These are phyloP conservation scores for Ballota nigra DNA, from an alignment of 257 asterid genomes.

Conservation along the genomic window DNA sequence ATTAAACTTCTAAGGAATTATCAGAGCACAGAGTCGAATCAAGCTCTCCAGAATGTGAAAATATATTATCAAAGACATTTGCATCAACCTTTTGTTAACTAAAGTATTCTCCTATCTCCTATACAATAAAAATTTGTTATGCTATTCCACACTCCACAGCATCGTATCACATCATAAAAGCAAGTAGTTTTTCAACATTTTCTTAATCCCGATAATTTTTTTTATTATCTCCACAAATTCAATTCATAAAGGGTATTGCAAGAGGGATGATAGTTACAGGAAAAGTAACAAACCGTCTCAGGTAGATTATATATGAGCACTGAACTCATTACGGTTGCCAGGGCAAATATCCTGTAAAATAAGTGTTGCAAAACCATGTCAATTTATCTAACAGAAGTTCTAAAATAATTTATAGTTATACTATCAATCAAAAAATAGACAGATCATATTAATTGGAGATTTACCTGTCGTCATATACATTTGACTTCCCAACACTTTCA, in stretches of 20 bases:
- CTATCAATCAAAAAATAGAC: background rate
- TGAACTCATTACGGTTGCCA: constrained; percentile 95
- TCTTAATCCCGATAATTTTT: background rate
- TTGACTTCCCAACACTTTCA: constrained; percentile 98
- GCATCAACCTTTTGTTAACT: background rate
- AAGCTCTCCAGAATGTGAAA: background rate
- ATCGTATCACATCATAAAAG: background rate
- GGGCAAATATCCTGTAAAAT: constrained; percentile 77
- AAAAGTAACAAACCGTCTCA: constrained; percentile 74
- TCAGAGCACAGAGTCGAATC: background rate
- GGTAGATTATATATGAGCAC: constrained; percentile 95
- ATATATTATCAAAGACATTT: background rate
- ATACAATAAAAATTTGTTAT: background rate
- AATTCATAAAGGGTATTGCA: background rate
- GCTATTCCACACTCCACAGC: background rate
- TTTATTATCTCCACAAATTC: background rate
- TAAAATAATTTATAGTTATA: background rate
- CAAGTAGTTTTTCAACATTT: background rate
- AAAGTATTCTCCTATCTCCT: background rate
- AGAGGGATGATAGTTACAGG: constrained; percentile 8
- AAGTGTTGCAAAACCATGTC: constrained; percentile 12
- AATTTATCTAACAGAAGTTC: background rate
- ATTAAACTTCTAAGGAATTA: background rate
- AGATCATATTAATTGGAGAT: constrained; percentile 7
- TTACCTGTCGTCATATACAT: constrained; percentile 95